Evolutionary conservation across 345 rosid species (phyloP).

Genomic region (Eucalyptus decipiens): DNA sequence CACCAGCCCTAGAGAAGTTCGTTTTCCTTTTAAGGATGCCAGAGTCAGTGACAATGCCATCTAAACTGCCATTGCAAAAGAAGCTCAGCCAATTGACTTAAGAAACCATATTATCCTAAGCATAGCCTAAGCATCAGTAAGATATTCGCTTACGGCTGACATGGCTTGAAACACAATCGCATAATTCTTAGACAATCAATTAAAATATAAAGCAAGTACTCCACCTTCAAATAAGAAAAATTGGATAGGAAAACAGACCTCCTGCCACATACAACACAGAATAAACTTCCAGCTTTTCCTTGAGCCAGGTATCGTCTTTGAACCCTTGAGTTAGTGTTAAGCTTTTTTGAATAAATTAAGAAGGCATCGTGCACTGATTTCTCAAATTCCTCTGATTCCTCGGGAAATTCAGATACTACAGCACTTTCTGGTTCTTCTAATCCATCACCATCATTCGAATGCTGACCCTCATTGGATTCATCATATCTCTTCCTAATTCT

Average conservation of each 20-base stretch:
- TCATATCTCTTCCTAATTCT: constrained; percentile 32
- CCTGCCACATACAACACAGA: constrained; percentile 59
- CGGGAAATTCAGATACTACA: constrained; percentile 19
- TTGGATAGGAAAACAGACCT: constrained; percentile 47
- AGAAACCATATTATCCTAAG: not conserved
- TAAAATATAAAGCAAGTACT: not conserved
- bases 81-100: not conserved
- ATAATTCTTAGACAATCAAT: constrained; percentile 5
- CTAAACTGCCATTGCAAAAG: not conserved
- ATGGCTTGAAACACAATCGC: constrained; percentile 4
- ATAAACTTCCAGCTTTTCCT: constrained; percentile 66
- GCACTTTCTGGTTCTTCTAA: constrained; percentile 14
- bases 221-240: not conserved
- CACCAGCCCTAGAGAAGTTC: not conserved
- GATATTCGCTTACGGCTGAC: not conserved
- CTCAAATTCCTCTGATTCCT: constrained; percentile 50
- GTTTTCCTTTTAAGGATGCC: not conserved
- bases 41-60: not conserved
- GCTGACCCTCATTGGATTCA: constrained; percentile 17
- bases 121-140: not conserved
- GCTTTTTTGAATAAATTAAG: constrained; percentile 29
- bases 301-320: constrained; percentile 53
- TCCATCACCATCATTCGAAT: constrained; percentile 15
- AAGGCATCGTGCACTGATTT: constrained; percentile 42
- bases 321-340: constrained; percentile 31